phyloP scores from a whole-genome alignment of 73 alveolate species.

The Tetrahymena borealis region DNA sequence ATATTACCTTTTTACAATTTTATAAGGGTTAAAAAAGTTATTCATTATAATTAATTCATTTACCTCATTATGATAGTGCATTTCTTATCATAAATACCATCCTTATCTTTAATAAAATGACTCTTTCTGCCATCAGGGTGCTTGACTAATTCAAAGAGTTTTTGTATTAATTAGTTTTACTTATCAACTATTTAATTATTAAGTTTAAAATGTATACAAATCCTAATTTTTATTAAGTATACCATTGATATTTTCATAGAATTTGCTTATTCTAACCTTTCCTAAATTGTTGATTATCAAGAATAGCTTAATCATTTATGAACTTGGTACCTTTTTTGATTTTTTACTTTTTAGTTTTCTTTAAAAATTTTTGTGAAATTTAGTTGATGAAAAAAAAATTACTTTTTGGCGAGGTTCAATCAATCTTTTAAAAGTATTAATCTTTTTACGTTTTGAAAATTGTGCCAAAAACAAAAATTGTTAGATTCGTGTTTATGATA shows the following conservation, averaged over 20 bases:
- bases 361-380: too few relatives aligned
- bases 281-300: conserved; percentile 67
- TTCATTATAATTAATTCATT: too few relatives aligned
- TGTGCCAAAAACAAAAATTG: too few relatives aligned
- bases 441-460: too few relatives aligned
- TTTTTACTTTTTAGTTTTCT: neutral
- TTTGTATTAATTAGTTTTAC: conserved; percentile 23
- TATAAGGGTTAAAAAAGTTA: too few relatives aligned
- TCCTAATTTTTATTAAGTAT: neutral
- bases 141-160: conserved; percentile 21
- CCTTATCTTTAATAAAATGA: conserved; percentile 71
- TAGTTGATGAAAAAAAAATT: too few relatives aligned
- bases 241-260: conserved; percentile 60
- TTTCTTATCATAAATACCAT: conserved; percentile 46
- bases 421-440: too few relatives aligned
- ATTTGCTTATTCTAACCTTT: conserved; percentile 60
- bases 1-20: conserved; percentile 44
- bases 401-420: too few relatives aligned
- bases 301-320: conserved; percentile 74
- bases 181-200: conserved; percentile 5
- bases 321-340: neutral
- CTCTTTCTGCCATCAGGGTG: conserved; percentile 44
- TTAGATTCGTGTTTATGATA: too few relatives aligned
- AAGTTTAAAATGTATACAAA: conserved; percentile 9
- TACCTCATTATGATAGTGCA: conserved; percentile 47